phyloP scores from a whole-genome alignment of 169 alveolate species.

The Plasmodium sp. region DNA sequence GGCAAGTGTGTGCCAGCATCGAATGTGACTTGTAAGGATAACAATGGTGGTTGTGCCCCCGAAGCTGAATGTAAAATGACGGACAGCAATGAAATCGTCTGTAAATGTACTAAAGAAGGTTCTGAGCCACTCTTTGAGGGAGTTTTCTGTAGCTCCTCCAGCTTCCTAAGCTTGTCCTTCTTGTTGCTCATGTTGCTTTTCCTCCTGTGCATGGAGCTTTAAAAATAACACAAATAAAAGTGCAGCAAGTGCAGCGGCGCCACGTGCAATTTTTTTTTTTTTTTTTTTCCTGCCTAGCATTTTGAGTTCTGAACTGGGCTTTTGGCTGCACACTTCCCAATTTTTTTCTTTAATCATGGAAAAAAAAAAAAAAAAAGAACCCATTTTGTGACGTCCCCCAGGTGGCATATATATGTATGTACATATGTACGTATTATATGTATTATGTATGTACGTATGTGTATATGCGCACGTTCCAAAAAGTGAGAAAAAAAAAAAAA shows the following conservation, averaged over 20 bases:
- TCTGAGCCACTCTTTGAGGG: constrained; percentile 16
- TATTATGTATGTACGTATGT: too few species aligned
- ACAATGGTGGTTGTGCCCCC: constrained; percentile 66
- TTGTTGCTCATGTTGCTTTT: constrained; percentile 7
- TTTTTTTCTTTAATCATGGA: background rate
- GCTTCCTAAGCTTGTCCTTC: constrained; percentile 33
- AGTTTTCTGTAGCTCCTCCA: constrained; percentile 64
- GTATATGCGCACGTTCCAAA: background rate
- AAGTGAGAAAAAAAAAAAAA: background rate
- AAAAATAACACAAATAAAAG: background rate
- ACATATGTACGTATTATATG: background rate
- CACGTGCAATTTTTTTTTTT: background rate
- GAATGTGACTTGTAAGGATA: constrained; percentile 14
- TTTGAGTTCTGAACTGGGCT: background rate
- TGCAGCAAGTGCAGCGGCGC: background rate
- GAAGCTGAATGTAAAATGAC: constrained; percentile 1
- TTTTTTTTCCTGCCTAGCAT: background rate
- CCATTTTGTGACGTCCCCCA: background rate
- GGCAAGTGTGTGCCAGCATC: constrained; percentile 9
- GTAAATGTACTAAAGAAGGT: constrained; percentile 9
- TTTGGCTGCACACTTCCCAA: background rate
- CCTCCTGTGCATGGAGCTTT: background rate
- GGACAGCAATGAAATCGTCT: background rate
- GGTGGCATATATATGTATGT: background rate
- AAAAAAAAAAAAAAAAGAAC: background rate